phyloP scores from a whole-genome alignment of 2,329 filamentous ascomycete species.

The Talaromyces albobiverticillius region DNA sequence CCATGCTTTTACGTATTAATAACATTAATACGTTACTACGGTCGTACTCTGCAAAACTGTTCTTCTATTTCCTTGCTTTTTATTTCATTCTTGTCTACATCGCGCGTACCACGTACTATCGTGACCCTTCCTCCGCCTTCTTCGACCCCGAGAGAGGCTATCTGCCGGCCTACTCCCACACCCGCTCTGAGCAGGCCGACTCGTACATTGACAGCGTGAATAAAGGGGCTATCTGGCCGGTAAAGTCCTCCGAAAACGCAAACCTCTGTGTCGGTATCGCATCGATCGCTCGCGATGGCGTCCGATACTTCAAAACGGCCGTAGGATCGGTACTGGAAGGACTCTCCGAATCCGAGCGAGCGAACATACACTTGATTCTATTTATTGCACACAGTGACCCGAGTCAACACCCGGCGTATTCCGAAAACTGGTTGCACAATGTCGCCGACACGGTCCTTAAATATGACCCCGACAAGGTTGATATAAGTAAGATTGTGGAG shows the following conservation, averaged over 20 bases:
- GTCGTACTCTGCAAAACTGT: background rate
- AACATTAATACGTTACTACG: background rate
- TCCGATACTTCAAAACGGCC: constrained; percentile 40
- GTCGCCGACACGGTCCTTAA: constrained; percentile 41
- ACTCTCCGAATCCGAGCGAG: constrained; percentile 38
- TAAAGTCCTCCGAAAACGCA: background rate
- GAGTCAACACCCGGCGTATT: constrained; percentile 37
- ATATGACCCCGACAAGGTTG: constrained; percentile 34
- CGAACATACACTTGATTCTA: constrained; percentile 41
- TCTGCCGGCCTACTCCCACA: background rate
- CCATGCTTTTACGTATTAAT: too few species aligned
- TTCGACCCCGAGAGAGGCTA: constrained; percentile 8
- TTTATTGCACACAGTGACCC: constrained; percentile 47
- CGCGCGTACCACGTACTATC: constrained; percentile 1
- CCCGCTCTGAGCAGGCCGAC: constrained; percentile 3
- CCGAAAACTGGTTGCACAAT: constrained; percentile 39
- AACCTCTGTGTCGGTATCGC: constrained; percentile 42
- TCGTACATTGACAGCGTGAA: background rate
- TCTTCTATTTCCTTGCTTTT: constrained; percentile 1
- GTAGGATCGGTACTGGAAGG: constrained; percentile 45
- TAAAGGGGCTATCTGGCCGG: background rate
- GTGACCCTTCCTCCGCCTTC: constrained; percentile 7
- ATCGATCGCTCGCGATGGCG: constrained; percentile 38
- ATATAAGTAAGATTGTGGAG: constrained; percentile 32
- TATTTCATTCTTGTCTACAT: background rate